Evolutionary conservation across 1,139 yeast species (phyloP).

Genomic region (Maudiozyma humilis): DNA sequence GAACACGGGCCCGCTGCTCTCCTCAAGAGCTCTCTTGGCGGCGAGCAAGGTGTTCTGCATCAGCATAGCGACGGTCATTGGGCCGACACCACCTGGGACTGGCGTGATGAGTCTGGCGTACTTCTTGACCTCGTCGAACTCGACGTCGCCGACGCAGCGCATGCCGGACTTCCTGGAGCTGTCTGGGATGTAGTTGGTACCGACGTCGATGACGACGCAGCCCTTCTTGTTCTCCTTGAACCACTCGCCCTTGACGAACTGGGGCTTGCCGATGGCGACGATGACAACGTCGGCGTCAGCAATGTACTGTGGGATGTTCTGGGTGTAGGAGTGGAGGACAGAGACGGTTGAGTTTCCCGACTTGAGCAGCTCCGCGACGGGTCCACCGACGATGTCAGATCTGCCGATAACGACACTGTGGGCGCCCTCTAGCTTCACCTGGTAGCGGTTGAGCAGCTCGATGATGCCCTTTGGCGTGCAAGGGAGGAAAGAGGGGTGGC

Average conservation of each 20-base stretch:
- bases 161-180: conserved; percentile 70
- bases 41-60: conserved; percentile 80
- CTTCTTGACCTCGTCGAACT: conserved; percentile 56
- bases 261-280: conserved; percentile 83
- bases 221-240: conserved; percentile 50
- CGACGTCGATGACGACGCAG: conserved; percentile 89
- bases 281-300: conserved; percentile 80
- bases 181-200: conserved; percentile 84
- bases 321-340: conserved; percentile 65
- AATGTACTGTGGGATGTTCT: conserved; percentile 52
- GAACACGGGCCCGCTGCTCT: conserved; percentile 26
- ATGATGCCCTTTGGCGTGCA: conserved; percentile 96
- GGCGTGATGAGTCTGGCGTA: conserved; percentile 81
- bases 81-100: conserved; percentile 99
- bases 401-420: conserved; percentile 93
- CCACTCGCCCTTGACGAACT: conserved; percentile 83
- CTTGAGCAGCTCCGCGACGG: conserved; percentile 75
- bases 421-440: conserved; percentile 61
- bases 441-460: conserved; percentile 57
- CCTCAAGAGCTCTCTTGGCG: conserved; percentile 45
- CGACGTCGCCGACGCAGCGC: conserved; percentile 91
- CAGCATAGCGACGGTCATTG: conserved; percentile 97
- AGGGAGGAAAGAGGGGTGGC: conserved; percentile 78
- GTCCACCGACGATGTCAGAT: conserved; percentile 93
- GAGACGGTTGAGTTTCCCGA: conserved; percentile 74